A percentile compares a stretch with the other conserved stretches of the same genome.
Conservation (phyloP, 257 asterid genomes). For the Salvia splendens region DNA sequence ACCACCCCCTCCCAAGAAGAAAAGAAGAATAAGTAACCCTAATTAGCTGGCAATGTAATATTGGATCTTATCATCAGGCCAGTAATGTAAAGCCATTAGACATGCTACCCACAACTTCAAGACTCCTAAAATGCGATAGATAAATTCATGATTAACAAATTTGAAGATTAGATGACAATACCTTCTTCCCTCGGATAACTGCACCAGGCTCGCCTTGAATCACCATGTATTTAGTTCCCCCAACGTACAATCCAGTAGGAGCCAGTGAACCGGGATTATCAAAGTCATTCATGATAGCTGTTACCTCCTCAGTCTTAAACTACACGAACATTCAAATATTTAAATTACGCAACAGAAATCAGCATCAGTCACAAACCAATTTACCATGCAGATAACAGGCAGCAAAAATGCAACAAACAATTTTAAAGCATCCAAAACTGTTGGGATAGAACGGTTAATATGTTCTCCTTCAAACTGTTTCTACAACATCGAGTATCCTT, state of each 20-base stretch:
- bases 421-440: not conserved
- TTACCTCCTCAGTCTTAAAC: slow-evolving; percentile 61
- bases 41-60: not conserved
- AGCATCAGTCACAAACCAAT: slow-evolving; percentile 16
- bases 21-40: not conserved
- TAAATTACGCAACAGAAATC: not conserved
- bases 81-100: not conserved
- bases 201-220: slow-evolving; percentile 67
- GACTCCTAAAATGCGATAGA: not conserved
- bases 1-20: not conserved
- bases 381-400: not conserved
- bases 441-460: not conserved
- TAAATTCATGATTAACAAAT: not conserved
- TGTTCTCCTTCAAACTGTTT: not conserved
- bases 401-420: too few species aligned
- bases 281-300: slow-evolving; percentile 47
- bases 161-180: slow-evolving; percentile 22
- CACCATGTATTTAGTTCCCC: slow-evolving; percentile 61
- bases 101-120: not conserved
- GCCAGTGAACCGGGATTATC: slow-evolving; percentile 59
- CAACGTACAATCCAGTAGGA: slow-evolving; percentile 51
- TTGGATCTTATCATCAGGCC: not conserved
- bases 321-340: slow-evolving; percentile 24
- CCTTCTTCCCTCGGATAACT: slow-evolving; percentile 71
- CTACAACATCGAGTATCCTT: not conserved